These are phyloP conservation scores for Colletotrichum graminicola DNA, from an alignment of 2,329 filamentous ascomycete genomes.

Conservation along the genomic window DNA sequence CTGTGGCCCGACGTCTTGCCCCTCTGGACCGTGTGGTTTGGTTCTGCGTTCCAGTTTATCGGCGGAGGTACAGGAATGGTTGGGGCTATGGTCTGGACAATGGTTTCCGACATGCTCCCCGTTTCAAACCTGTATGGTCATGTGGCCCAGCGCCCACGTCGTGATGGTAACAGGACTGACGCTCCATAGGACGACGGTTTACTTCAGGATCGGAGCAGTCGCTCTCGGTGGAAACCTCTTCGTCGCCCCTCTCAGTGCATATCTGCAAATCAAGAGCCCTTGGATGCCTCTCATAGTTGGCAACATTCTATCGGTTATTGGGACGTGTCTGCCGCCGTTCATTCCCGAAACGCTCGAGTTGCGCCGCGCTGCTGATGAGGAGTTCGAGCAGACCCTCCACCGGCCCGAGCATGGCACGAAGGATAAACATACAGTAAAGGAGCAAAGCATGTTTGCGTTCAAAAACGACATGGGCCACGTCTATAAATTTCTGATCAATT, in stretches of 20 bases:
- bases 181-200: conserved; percentile 51
- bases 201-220: conserved; percentile 55
- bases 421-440: neutral
- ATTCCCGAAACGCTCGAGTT: conserved; percentile 59
- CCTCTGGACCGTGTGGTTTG: conserved; percentile 54
- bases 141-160: too few relatives aligned
- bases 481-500: conserved; percentile 56
- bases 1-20: conserved; percentile 54
- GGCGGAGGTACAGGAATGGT: conserved; percentile 57
- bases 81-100: conserved; percentile 60
- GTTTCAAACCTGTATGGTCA: conserved; percentile 46
- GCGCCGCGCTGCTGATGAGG: conserved; percentile 47
- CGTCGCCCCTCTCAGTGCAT: conserved; percentile 56
- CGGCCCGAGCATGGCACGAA: conserved; percentile 18
- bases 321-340: conserved; percentile 48
- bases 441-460: conserved; percentile 46
- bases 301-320: conserved; percentile 48
- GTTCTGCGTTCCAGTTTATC: conserved; percentile 53
- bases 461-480: conserved; percentile 50
- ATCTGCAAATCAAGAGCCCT: conserved; percentile 53
- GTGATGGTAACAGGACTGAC: neutral
- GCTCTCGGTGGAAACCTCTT: conserved; percentile 55
- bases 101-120: conserved; percentile 58
- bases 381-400: conserved; percentile 38
- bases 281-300: conserved; percentile 57